Base-by-base conservation (phyloP, 1,284 basidiomycete genomes). In the Psilocybe mexicana region DNA sequence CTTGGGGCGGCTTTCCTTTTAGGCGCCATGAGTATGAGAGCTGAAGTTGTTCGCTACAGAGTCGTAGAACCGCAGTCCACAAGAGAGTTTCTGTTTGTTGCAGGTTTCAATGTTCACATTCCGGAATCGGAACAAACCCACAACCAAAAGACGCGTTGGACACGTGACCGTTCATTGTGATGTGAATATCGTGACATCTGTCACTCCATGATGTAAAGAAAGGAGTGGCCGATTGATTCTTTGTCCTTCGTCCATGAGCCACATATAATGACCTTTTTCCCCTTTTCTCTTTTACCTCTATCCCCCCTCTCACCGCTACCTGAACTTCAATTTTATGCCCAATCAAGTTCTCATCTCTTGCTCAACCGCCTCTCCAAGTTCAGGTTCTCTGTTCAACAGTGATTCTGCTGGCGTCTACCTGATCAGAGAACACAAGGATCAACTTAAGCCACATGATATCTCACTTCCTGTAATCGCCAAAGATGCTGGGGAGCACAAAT, bases 1-100 rank as follows among this genome's bases (percentile, higher is more conserved):
- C 64, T 60, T 42, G 71, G 69, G 33, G 52, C 67, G 24, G 71
- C 65, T 58, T 73, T 72, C 59, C 72, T 61, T 64, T 61, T 55
- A 30, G 64, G 44, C 10, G 67, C 64, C 67, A 67, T 67, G 33
- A 46, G 12, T 3, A 44, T 33, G 6, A 23, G 7, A 48, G 25
- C 18, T 12, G 14, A 42, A 24, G 11, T 14, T 18, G 45, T 14
- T 47, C 28, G 56, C 14, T 47, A 54, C 42, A 49, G 35, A 40
- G 43, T 45, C 6, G 23, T 43, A 23, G 28, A 14, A 46, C 58
- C 46, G 58, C 54, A 53, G 44, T 24, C 28, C 30, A 33, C 5
- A 33, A 6, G 30, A 8, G 4, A 4, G 8, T 6, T 44, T 49
- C 24, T 59, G 49, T 48, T 52, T 45, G 53, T 43, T 53, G 40